A percentile compares a stretch with the other conserved stretches of the same genome.
Evolutionary conservation across 805 yeast genomes (phyloP).

Genomic region (Saturnispora sanitii): DNA sequence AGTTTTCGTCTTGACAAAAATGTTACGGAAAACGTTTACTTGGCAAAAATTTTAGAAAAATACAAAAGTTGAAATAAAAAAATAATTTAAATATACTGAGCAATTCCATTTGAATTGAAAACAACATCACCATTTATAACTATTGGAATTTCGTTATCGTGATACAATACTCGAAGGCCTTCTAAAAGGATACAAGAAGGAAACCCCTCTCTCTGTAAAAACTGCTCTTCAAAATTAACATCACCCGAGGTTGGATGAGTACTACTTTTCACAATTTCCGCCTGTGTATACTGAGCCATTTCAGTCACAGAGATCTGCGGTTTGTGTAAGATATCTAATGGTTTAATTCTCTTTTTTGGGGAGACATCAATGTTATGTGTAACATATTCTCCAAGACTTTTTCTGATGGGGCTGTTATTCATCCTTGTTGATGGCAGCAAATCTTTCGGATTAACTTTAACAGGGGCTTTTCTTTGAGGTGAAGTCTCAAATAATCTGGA

Average conservation of each 20-base stretch:
- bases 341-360: background rate
- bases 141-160: background rate
- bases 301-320: background rate
- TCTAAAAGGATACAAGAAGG: background rate
- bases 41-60: no score
- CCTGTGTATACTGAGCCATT: constrained; percentile 1
- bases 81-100: background rate
- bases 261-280: background rate
- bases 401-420: background rate
- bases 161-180: background rate
- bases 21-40: no score
- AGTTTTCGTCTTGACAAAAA: no score
- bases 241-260: background rate
- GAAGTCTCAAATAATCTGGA: background rate
- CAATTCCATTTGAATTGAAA: background rate
- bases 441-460: background rate
- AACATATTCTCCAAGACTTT: background rate
- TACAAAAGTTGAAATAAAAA: no score
- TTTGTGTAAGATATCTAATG: background rate
- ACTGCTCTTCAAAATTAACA: constrained; percentile 4
- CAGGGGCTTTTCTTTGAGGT: no score
- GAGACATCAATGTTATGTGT: constrained; percentile 6
- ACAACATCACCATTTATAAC: background rate
- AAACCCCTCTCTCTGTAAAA: constrained; percentile 1
- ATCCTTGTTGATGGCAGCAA: background rate